Evolutionary conservation across 2,329 filamentous ascomycete genomes (phyloP).

Genomic region (Fusarium dimerum): DNA sequence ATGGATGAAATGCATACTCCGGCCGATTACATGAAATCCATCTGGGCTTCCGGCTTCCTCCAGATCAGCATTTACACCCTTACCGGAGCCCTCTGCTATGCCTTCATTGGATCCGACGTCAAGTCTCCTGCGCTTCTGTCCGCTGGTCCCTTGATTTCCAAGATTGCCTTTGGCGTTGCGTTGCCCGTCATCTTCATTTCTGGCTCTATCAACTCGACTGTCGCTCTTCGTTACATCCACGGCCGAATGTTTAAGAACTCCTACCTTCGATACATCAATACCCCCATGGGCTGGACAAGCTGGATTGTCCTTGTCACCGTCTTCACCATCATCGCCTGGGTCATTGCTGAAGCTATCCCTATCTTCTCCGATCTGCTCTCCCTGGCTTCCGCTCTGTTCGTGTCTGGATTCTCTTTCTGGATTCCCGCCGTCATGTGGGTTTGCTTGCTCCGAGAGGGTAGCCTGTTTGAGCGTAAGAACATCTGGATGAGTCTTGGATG

Average conservation of each 20-base stretch:
- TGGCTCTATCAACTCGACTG: not conserved
- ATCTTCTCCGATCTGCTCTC: not conserved
- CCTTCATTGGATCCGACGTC: not conserved
- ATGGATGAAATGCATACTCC: not conserved
- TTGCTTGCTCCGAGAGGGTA: not conserved
- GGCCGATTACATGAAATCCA: not conserved
- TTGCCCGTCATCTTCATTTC: not conserved
- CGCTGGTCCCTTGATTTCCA: not conserved
- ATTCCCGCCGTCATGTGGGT: not conserved
- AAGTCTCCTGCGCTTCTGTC: not conserved
- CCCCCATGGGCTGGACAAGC: not conserved
- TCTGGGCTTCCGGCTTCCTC: not conserved
- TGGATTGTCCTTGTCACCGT: not conserved
- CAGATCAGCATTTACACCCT: not conserved
- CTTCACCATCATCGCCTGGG: not conserved
- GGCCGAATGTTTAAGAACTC: not conserved
- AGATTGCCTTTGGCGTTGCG: not conserved
- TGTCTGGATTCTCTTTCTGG: not conserved
- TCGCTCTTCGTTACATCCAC: not conserved
- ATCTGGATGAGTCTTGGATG: constrained; percentile 14
- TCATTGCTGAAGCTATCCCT: not conserved
- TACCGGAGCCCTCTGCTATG: not conserved
- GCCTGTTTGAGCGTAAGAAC: not conserved
- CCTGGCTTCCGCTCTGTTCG: not conserved
- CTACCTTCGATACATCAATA: not conserved